Conservation (phyloP, 352 stramenopile species). For the Peronosclerospora sorghi region DNA sequence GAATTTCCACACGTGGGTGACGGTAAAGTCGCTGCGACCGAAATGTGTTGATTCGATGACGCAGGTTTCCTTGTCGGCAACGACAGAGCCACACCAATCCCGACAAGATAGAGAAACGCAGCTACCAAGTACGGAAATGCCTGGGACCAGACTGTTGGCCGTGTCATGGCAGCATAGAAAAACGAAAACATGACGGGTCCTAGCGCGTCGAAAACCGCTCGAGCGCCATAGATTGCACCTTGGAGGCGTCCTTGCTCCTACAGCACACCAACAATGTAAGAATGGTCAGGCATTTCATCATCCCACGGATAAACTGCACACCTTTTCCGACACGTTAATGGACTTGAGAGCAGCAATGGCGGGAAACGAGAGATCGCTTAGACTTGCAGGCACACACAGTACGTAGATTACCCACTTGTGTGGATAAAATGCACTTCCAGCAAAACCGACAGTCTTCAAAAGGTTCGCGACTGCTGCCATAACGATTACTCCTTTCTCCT, state of each 20-base stretch:
- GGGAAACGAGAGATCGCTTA: constrained; percentile 56
- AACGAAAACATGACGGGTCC: constrained; percentile 52
- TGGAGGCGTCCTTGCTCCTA: constrained; percentile 68
- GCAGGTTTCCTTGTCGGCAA: constrained; percentile 19
- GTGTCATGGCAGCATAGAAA: constrained; percentile 49
- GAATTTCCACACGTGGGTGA: constrained; percentile 27
- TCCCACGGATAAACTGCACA: neutral
- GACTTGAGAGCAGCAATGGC: constrained; percentile 30
- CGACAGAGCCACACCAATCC: constrained; percentile 32
- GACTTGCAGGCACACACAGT: constrained; percentile 22
- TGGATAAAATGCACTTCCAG: constrained; percentile 40
- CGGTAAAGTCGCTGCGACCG: constrained; percentile 16
- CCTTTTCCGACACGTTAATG: constrained; percentile 37
- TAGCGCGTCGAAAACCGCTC: constrained; percentile 49
- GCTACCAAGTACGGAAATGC: constrained; percentile 54
- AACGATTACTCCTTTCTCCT: constrained; percentile 65
- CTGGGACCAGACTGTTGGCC: constrained; percentile 26
- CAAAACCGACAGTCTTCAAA: constrained; percentile 27
- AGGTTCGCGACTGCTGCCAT: constrained; percentile 40
- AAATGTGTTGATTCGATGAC: constrained; percentile 3
- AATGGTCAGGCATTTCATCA: neutral
- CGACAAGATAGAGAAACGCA: constrained; percentile 32
- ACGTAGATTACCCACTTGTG: constrained; percentile 54
- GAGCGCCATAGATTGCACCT: constrained; percentile 61
- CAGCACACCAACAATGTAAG: neutral